Evolutionary conservation across 257 asterid genomes (phyloP).

Genomic region (Jacaranda mimosifolia): DNA sequence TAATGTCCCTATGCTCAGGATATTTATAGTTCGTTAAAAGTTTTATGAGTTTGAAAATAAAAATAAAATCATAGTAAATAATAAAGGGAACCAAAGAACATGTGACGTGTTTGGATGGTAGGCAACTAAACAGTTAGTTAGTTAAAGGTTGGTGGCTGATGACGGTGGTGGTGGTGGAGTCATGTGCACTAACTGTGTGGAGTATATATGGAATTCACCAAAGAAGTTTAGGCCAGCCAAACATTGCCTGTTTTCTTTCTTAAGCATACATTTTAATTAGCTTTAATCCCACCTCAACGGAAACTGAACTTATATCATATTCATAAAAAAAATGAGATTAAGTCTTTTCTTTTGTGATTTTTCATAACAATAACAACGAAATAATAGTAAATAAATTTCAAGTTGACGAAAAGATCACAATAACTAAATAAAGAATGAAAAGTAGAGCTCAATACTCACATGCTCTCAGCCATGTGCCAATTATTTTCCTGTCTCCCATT

Average conservation of each 20-base stretch:
- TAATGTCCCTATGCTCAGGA: background rate
- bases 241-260: background rate
- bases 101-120: conserved; percentile 61
- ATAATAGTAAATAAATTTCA: background rate
- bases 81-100: conserved; percentile 40
- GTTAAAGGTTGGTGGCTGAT: conserved; percentile 21
- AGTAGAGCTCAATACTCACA: conserved; percentile 22
- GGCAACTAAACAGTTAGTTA: too few species aligned
- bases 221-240: conserved; percentile 31
- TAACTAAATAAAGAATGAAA: conserved; percentile 9
- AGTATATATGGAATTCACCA: conserved; percentile 8
- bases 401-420: background rate
- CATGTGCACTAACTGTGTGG: conserved; percentile 27
- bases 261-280: too few species aligned
- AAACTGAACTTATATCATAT: too few species aligned
- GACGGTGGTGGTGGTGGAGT: conserved; percentile 5
- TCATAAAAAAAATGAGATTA: too few species aligned
- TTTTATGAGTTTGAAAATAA: background rate
- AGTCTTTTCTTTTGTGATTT: too few species aligned
- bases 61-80: background rate
- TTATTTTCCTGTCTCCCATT: conserved; percentile 31
- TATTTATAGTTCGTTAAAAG: background rate
- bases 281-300: too few species aligned
- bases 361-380: background rate
- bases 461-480: conserved; percentile 37